phyloP scores from a whole-genome alignment of 192 early-diverging fungal species.

The Funneliformis geosporum region DNA sequence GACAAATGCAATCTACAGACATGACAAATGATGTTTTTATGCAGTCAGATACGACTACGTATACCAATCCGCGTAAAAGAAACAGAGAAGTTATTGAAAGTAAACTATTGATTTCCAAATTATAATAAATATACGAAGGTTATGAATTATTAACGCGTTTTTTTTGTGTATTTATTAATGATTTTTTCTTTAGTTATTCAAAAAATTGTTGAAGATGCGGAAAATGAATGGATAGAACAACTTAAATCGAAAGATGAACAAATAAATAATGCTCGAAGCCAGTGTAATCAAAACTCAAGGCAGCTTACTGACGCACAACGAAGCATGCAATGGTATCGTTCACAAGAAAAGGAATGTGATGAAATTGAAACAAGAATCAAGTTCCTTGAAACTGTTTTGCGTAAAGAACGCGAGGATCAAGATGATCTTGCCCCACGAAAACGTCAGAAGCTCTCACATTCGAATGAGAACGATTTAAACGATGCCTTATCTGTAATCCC shows the following conservation, averaged over 20 bases:
- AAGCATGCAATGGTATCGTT: slow-evolving; percentile 51
- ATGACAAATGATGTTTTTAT: slow-evolving; percentile 8
- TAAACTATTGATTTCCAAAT: not conserved
- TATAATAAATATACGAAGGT: not conserved
- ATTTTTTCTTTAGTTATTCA: slow-evolving; percentile 55
- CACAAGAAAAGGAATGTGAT: slow-evolving; percentile 52
- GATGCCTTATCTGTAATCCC: not conserved
- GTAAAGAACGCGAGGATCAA: slow-evolving; percentile 41
- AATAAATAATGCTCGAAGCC: slow-evolving; percentile 55
- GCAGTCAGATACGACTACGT: slow-evolving; percentile 29
- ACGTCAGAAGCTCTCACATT: slow-evolving; percentile 4
- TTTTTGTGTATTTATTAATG: not conserved
- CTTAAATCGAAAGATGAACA: slow-evolving; percentile 58
- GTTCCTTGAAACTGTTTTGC: slow-evolving; percentile 59
- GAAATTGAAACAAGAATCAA: slow-evolving; percentile 65
- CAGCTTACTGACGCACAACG: slow-evolving; percentile 57
- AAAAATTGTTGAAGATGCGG: slow-evolving; percentile 67
- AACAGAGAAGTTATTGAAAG: slow-evolving; percentile 45
- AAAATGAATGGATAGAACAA: slow-evolving; percentile 65
- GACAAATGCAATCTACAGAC: not conserved
- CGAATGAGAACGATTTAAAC: not conserved
- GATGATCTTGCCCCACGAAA: not conserved
- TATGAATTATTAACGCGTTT: not conserved
- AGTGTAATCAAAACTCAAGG: slow-evolving; percentile 54
- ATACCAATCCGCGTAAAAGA: slow-evolving; percentile 34